Base-by-base conservation (phyloP, 129 eudicot genomes). In the Mikania micrantha region DNA sequence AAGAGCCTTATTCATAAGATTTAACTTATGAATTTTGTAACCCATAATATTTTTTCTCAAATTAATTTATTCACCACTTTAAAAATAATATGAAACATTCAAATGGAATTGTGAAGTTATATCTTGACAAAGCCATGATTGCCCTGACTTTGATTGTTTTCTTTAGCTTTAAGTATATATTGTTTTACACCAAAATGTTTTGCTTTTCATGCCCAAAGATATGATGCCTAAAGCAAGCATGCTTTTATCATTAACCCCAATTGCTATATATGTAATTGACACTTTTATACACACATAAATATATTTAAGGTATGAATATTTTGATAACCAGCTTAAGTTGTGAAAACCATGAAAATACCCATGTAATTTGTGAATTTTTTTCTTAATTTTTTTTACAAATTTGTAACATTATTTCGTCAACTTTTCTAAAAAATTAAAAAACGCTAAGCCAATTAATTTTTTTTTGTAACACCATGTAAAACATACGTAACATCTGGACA, bases 141-240 rank as follows among this genome's bases (percentile, higher is more conserved):
- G 59, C 31, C 15, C n/a, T 9, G 31, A 9, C 4, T 52, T 52
- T 52, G 59, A 52, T 52, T 52, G 59, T 52, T 52, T 47, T 22
- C 59, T 52, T 52, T 67, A 48, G 61, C 29, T 54, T 39, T 15
- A 27, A 19, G 16, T 38, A 59, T 39, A 58, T 16, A 15, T 72
- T 73, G 73, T 82, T 85, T 82, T 85, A 79, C 91, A 85, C 77
- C 87, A 75, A 82, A 85, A 69, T 76, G 49, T 71, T 61, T 53
- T 57, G 52, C 80, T 85, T 85, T 79, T 60, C 9, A 79, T 47
- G 78, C 70, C 78, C 64, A 50, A 41, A 21, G 24, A 57, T 73
- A 73, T 85, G 69, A 82, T 85, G 24, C 36, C 59, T 54, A 85
- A 79, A 79, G 73, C 70, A 74, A 82, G 70, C 87, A 82, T 83